Conservation (phyloP, 768 basidiomycete species). For the Suillus weaverae region DNA sequence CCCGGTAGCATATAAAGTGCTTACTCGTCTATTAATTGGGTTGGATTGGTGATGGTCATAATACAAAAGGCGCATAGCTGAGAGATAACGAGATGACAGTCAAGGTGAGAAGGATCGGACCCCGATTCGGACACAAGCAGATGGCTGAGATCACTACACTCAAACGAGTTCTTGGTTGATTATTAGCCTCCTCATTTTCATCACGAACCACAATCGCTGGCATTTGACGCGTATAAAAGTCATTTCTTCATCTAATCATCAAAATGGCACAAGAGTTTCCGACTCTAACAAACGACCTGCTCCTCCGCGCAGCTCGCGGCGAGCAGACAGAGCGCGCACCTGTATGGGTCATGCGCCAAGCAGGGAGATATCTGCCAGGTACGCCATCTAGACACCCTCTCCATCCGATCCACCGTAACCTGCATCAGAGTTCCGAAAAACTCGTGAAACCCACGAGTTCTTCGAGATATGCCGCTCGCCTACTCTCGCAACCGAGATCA, state of each 20-base stretch:
- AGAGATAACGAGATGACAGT: background rate
- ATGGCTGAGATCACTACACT: background rate
- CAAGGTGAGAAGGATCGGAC: background rate
- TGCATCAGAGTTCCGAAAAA: constrained; percentile 77
- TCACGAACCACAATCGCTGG: background rate
- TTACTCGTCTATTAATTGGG: constrained; percentile 66
- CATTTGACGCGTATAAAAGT: background rate
- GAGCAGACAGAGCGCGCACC: constrained; percentile 89
- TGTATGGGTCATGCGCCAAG: constrained; percentile 99
- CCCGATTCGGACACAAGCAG: constrained; percentile 2
- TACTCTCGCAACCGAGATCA: constrained; percentile 83
- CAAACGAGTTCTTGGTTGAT: background rate
- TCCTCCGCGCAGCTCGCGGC: constrained; percentile 88
- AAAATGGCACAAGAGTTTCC: constrained; percentile 55
- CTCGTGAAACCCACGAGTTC: constrained; percentile 87
- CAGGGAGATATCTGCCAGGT: constrained; percentile 95
- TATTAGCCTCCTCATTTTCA: background rate
- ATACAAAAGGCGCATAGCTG: constrained; percentile 7
- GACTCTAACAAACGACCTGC: constrained; percentile 80
- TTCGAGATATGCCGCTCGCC: constrained; percentile 95
- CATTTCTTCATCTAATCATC: background rate
- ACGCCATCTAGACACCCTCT: constrained; percentile 22
- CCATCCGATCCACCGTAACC: background rate
- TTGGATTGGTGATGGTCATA: constrained; percentile 58
- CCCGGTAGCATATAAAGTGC: constrained; percentile 11